Evolutionary conservation across 1,284 basidiomycete species (phyloP).

Genomic region (Termitomyces sp.): DNA sequence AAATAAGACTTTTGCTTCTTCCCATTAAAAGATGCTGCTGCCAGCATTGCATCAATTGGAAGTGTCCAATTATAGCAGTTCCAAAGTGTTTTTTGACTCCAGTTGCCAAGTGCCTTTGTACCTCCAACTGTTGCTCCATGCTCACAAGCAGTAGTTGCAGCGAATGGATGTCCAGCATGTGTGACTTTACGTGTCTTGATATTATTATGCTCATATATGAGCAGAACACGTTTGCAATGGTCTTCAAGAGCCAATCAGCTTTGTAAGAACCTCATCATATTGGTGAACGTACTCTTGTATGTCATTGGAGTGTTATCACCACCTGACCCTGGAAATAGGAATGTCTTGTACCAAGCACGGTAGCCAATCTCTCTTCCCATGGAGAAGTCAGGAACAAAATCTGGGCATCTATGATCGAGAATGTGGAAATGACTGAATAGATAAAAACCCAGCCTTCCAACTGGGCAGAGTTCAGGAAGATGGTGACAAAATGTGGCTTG

Average conservation of each 20-base stretch:
- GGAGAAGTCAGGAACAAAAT: conserved; percentile 5
- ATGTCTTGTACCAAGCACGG: conserved; percentile 1
- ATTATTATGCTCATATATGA: background rate
- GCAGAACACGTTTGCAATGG: background rate
- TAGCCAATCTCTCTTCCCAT: background rate
- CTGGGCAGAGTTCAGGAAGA: conserved; percentile 9
- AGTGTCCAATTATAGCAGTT: conserved; percentile 16
- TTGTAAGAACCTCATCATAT: too few relatives aligned
- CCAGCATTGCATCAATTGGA: conserved; percentile 17
- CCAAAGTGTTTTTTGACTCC: conserved; percentile 9
- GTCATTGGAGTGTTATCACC: background rate
- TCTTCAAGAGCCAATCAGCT: background rate
- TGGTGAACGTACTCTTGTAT: conserved; percentile 3
- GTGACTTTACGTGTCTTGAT: conserved; percentile 1
- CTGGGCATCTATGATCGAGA: background rate
- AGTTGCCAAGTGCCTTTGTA: conserved; percentile 16
- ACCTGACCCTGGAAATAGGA: background rate
- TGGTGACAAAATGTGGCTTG: conserved; percentile 7
- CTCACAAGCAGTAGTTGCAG: background rate
- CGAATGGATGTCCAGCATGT: conserved; percentile 6
- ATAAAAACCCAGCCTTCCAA: conserved; percentile 11
- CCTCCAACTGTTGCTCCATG: conserved; percentile 7
- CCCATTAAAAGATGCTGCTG: conserved; percentile 10
- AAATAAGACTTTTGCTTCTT: conserved; percentile 15
- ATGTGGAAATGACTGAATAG: conserved; percentile 13